phyloP scores from a whole-genome alignment of 345 rosid genomes.

The Orychophragmus violaceus region DNA sequence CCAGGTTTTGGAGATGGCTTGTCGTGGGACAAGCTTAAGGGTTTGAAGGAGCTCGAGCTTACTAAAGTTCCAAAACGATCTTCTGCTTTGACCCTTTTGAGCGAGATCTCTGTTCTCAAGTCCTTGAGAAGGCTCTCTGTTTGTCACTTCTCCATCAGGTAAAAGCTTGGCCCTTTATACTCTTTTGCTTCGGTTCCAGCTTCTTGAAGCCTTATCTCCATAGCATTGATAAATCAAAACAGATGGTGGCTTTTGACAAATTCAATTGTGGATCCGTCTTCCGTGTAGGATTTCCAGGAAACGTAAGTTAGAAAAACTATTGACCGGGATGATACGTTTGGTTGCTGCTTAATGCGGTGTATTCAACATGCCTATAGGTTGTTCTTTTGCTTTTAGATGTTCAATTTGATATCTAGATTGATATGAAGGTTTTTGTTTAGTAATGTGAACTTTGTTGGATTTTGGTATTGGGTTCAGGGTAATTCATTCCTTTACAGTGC shows the following conservation, averaged over 20 bases:
- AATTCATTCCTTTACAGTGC: not conserved
- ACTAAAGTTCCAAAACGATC: conserved; percentile 65
- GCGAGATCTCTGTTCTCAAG: conserved; percentile 71
- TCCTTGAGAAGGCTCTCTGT: conserved; percentile 83
- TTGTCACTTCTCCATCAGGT: conserved; percentile 91
- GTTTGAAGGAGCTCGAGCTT: conserved; percentile 82
- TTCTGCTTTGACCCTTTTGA: conserved; percentile 64
- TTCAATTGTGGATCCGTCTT: conserved; percentile 11
- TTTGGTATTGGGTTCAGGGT: not conserved
- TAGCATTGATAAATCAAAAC: conserved; percentile 8
- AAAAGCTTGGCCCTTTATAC: conserved; percentile 7
- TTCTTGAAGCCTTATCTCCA: conserved; percentile 10
- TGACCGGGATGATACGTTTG: not conserved
- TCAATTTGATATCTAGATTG: not conserved
- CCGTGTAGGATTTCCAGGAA: conserved; percentile 20
- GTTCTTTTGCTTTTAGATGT: not conserved
- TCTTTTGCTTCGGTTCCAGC: conserved; percentile 1
- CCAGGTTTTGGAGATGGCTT: conserved; percentile 53
- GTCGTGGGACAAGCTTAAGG: conserved; percentile 55
- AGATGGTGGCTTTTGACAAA: conserved; percentile 20
- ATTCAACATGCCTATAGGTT: not conserved
- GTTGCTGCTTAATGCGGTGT: not conserved
- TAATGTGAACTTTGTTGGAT: not conserved
- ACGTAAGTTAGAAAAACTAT: conserved; percentile 20
- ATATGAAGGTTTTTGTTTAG: not conserved